Base-by-base conservation (phyloP, 352 stramenopile species). In the Halophytophthora batemanensis region DNA sequence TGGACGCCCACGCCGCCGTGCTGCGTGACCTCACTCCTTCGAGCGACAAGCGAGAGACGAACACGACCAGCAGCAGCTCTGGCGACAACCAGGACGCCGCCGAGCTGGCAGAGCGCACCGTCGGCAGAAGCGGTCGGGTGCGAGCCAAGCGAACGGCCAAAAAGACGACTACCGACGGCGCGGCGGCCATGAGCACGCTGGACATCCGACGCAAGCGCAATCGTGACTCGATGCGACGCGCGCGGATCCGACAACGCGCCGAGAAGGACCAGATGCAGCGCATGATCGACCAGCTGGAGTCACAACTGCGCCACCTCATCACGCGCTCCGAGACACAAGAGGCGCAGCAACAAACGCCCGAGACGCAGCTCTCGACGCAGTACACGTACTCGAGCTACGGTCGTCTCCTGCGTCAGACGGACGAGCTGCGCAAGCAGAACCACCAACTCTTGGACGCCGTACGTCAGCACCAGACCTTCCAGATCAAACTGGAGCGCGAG, bases 181-280 rank as follows among this genome's bases (percentile, higher is more conserved):
- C 38, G 8, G 38, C 38, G 18, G 18, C 15, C 18, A 28, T 52
- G 53, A 58, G 39, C 14, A 34, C 60, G 39, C 49, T 74, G 17
- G 64, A 77, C 39, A 28, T 64, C 2, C 63, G 69, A 1, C 66
- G 66, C 23, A 54, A 61, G 37, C 66, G 63, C 29, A 80, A 80
- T 39, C 69, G 69, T 18, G 66, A 80, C 18, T 71, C 66, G 23
- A 80, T 80, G 70, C 66, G 64, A 18, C 70, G 66, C 47, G 66
- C 56, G 29, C 63, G 70, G 22, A 34, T 57, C 19, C 61, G 67
- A 1, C 57, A 74, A 46, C 54, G 56, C 12, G 50, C 50, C 2
- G 54, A 59, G 18, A 47, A 69, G 25, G 45, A 45, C 19, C 43
- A 61, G 36, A 61, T 78, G 29, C 59, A 64, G 50, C n/a, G 17